phyloP scores from a whole-genome alignment of 2,329 filamentous ascomycete genomes.

The Monosporascus sp. region DNA sequence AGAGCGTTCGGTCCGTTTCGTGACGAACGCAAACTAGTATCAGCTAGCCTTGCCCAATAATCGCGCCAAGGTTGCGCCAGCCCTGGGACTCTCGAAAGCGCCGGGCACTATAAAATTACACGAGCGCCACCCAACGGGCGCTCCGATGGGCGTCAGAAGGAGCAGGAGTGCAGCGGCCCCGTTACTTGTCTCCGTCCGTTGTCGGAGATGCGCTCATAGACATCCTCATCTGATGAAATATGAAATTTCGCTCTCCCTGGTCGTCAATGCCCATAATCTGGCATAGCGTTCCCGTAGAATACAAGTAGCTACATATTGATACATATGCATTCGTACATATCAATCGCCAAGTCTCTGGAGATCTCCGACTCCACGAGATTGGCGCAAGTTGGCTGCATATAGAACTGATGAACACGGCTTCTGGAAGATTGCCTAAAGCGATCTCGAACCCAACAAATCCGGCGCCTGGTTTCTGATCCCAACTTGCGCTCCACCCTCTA shows the following conservation, averaged over 20 bases:
- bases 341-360: not conserved
- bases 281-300: not conserved
- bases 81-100: not conserved
- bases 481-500: constrained; percentile 25
- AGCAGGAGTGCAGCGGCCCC: too few species aligned
- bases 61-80: too few species aligned
- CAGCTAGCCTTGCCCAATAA: not conserved
- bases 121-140: not conserved
- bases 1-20: not conserved
- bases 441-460: not conserved
- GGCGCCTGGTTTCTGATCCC: not conserved
- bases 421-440: constrained; percentile 4
- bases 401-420: not conserved
- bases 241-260: not conserved
- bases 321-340: not conserved
- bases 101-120: not conserved
- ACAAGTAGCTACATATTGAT: not conserved
- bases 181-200: too few species aligned
- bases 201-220: too few species aligned
- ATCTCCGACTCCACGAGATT: too few species aligned
- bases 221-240: too few species aligned
- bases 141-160: not conserved
- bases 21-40: not conserved
- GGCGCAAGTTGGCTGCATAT: not conserved
- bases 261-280: not conserved